phyloP scores from a whole-genome alignment of 306 rosid species.

The Ormosia emarginata region DNA sequence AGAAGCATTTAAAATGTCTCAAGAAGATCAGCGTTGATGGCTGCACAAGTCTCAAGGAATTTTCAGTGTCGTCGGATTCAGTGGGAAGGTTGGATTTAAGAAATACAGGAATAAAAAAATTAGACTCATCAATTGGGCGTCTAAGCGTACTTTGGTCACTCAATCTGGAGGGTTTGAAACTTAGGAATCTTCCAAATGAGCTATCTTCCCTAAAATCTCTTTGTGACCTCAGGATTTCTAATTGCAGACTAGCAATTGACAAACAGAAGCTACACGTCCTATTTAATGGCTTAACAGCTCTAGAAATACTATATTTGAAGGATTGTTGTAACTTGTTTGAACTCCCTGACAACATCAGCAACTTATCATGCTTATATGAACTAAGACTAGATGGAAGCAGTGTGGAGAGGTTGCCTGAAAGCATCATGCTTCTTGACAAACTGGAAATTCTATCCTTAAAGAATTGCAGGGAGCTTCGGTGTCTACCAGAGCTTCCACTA shows the following conservation, averaged over 20 bases:
- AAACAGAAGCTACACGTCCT: neutral
- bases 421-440: neutral
- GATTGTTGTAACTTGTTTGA: neutral
- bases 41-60: neutral
- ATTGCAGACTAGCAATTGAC: neutral
- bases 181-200: neutral
- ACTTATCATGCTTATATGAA: neutral
- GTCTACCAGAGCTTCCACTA: slow-evolving; percentile 28
- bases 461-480: neutral
- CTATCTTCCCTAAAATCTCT: neutral
- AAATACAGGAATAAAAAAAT: neutral
- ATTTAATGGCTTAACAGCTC: neutral
- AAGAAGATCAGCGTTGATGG: accelerated
- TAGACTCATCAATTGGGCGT: neutral
- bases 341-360: neutral
- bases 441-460: neutral
- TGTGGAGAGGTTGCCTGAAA: neutral
- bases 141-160: neutral
- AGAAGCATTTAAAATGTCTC: neutral
- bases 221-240: neutral
- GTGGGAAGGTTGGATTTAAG: neutral
- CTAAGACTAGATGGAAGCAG: neutral
- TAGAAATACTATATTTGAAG: neutral
- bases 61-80: neutral
- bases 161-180: neutral